Evolutionary conservation across 768 basidiomycete genomes (phyloP), one percentile per base, ranked within the genome.

Genomic region (Xerocomus potaroensis): DNA sequence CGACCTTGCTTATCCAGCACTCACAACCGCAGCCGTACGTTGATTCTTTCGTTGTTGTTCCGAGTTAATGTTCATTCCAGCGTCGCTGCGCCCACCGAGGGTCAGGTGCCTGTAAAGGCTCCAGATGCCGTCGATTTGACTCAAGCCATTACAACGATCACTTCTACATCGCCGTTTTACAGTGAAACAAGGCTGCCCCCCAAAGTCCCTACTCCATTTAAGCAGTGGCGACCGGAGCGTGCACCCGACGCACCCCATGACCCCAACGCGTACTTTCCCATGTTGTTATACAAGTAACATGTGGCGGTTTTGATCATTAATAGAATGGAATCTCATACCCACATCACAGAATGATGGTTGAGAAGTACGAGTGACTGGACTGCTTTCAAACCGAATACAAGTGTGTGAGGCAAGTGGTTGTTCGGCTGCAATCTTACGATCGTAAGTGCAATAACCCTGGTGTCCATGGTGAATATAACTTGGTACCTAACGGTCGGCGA

Each of bases 241-340:
- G 79, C 86, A 2, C 80, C 80, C 3, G 79, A 87, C 57, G 81
- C 89, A n/a, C 92, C 92, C 16, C 91, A 93, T 60, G 83, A 83
- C 49, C 81, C 84, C 35, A 65, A 84, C 59, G 72, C 84, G 3
- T 93, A 93, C 68, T 95, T 90, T 69, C 88, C 89, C 10, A 89
- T 91, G 88, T 59, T 71, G 35, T 61, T 90, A 48, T 83, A 82
- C 72, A 76, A 71, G 62, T 78, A 51, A 50, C 49, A 24, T 42
- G 44, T 43, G 41, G 15, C 32, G 46, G 24, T 40, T n/a, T n/a
- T 12, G 32, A 42, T 35, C 24, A 30, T 43, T 12, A 42, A 50
- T 66, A 58, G 12, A 58, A 38, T 66, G 47, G 47, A 72, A 39
- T 61, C 47, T 63, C 54, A 43, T 76, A 52, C 2, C 68, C 74